Evolutionary conservation across 257 asterid genomes (phyloP), one percentile per base, ranked within the genome.

Genomic region (Nicotiana knightiana): DNA sequence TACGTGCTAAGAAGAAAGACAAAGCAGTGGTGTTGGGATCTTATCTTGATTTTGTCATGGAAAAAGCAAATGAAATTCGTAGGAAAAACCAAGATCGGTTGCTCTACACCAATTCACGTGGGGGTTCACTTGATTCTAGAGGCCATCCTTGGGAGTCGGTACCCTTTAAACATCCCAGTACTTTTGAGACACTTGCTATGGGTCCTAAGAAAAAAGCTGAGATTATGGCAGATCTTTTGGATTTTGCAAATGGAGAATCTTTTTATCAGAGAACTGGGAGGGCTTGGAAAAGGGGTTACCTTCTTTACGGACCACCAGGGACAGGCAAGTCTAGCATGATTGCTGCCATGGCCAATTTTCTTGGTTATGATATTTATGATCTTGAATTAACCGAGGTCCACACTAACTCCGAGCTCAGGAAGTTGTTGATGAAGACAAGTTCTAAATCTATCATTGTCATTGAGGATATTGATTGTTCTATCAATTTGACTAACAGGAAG

Each of bases 61-160:
- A 89, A 61, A 87, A 81, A 77, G 92, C 90, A 0, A 67, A 68
- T 13, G 90, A 89, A 63, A 81, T 89, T 2, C 67, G 92, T 6
- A 59, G 90, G 82, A 84, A 82, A 16, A 87, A 87, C 59, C 92
- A 86, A 28, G 90, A 89, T 66, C 84, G 90, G 0, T 80, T 87
- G 79, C 83, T 89, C 48, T 89, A 87, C 76, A 89, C 92, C 0
- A 89, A 89, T 79, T 85, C 92, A 43, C 90, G 88, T 26, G 90
- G 91, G 15, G 91, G 90, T 6, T 83, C 90, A 4, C 77, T 89
- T 13, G 90, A 87, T 30, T 87, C 91, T 0, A 55, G 90, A 55
- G 90, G 92, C 12, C 88, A 88, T 26, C 91, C 91, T 2, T 88
- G 91, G 91, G 91, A 89, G 10, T 89, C 91, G 61, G 91, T 89